A percentile compares a stretch with the other conserved stretches of the same genome.
phyloP scores from a whole-genome alignment of 768 basidiomycete species.

The Pleurotus pulmonarius region DNA sequence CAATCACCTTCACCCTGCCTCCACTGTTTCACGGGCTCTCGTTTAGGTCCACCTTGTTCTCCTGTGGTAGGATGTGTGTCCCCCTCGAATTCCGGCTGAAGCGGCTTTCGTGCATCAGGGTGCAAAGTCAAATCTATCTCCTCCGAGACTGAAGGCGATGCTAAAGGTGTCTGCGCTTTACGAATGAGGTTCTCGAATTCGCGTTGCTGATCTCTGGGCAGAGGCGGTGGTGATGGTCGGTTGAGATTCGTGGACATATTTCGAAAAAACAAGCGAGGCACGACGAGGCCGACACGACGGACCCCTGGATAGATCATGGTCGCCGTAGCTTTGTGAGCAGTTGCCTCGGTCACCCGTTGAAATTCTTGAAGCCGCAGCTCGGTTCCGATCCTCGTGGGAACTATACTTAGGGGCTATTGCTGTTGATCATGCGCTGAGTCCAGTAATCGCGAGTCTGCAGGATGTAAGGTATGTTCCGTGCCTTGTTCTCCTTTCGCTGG shows the following conservation, averaged over 20 bases:
- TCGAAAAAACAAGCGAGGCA: background rate
- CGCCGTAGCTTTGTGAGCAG: too few species aligned
- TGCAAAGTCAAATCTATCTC: conserved; percentile 50
- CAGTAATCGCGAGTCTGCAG: too few species aligned
- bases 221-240: conserved; percentile 69
- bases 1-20: conserved; percentile 66
- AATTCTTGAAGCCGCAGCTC: too few species aligned
- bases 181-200: conserved; percentile 86
- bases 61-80: conserved; percentile 80
- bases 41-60: conserved; percentile 84
- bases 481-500: too few species aligned
- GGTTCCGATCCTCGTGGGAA: too few species aligned
- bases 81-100: conserved; percentile 72
- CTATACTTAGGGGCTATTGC: too few species aligned
- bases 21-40: conserved; percentile 71
- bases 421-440: too few species aligned
- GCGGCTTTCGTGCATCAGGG: conserved; percentile 61
- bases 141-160: conserved; percentile 26
- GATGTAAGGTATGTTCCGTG: too few species aligned
- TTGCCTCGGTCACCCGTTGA: too few species aligned
- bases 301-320: background rate
- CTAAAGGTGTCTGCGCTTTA: conserved; percentile 45
- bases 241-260: conserved; percentile 32
- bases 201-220: conserved; percentile 72
- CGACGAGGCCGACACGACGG: background rate